These are phyloP conservation scores for Dalbergia cochinchinensis DNA, from an alignment of 306 rosid species.

Conservation along the genomic window DNA sequence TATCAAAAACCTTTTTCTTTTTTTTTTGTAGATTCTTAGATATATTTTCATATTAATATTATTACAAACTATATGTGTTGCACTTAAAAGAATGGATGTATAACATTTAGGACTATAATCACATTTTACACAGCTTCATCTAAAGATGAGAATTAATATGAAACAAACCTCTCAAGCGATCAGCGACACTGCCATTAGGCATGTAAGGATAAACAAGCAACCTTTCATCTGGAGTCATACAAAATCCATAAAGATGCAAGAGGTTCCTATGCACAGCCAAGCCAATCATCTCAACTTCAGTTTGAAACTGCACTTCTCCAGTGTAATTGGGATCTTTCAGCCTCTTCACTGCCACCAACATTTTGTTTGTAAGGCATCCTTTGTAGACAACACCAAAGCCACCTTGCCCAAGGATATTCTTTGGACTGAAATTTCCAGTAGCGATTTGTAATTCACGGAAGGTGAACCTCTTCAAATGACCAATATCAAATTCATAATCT, in stretches of 20 bases:
- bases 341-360: constrained; percentile 90
- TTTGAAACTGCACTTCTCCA: constrained; percentile 98
- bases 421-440: constrained; percentile 81
- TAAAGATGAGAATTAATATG: constrained; percentile 8
- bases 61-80: constrained; percentile 13
- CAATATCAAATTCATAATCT: constrained; percentile 85
- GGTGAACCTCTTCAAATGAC: constrained; percentile 88
- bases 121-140: background rate
- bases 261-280: constrained; percentile 95
- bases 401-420: constrained; percentile 89
- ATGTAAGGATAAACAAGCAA: constrained; percentile 92
- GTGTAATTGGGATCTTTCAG: constrained; percentile 93
- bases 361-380: constrained; percentile 89
- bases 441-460: constrained; percentile 89
- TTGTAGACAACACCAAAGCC: constrained; percentile 96
- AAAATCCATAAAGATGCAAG: constrained; percentile 83
- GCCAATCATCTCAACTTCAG: constrained; percentile 99
- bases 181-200: constrained; percentile 97
- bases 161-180: constrained; percentile 94
- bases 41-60: background rate
- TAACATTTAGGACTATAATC: background rate
- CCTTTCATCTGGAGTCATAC: constrained; percentile 90
- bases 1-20: background rate
- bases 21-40: background rate
- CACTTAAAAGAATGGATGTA: constrained; percentile 21